Conservation (phyloP, 164 flowering plant genomes). For the Aristolochia californica region DNA sequence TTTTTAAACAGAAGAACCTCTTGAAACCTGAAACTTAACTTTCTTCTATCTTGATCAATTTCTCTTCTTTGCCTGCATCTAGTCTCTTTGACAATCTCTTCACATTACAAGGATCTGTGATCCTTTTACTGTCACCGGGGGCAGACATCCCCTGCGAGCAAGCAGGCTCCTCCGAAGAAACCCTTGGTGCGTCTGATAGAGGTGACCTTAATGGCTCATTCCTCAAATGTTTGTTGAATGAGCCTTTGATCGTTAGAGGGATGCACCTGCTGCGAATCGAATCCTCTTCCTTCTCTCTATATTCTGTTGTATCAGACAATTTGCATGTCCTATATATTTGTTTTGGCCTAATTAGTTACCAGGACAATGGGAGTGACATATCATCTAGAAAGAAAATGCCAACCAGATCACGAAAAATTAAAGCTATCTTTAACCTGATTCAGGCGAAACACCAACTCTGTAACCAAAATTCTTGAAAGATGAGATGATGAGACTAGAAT, state of each 20-base stretch:
- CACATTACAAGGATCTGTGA: slow-evolving; percentile 30
- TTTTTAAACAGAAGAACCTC: not conserved
- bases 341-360: no score
- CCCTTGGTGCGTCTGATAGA: slow-evolving; percentile 57
- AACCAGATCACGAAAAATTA: no score
- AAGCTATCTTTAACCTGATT: no score
- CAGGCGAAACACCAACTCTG: no score
- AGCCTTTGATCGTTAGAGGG: slow-evolving; percentile 54
- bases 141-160: slow-evolving; percentile 17
- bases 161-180: slow-evolving; percentile 43
- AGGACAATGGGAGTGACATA: no score
- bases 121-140: slow-evolving; percentile 44
- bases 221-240: slow-evolving; percentile 40
- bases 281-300: slow-evolving; percentile 33
- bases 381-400: no score
- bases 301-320: slow-evolving; percentile 28
- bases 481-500: no score
- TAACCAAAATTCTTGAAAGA: no score
- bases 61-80: slow-evolving; percentile 52
- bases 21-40: slow-evolving; percentile 44
- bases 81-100: slow-evolving; percentile 31
- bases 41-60: slow-evolving; percentile 78
- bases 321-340: slow-evolving; percentile 38
- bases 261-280: slow-evolving; percentile 64
- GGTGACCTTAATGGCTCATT: slow-evolving; percentile 74